Base-by-base conservation (phyloP, 257 asterid genomes). In the Solanum chiquidenum region DNA sequence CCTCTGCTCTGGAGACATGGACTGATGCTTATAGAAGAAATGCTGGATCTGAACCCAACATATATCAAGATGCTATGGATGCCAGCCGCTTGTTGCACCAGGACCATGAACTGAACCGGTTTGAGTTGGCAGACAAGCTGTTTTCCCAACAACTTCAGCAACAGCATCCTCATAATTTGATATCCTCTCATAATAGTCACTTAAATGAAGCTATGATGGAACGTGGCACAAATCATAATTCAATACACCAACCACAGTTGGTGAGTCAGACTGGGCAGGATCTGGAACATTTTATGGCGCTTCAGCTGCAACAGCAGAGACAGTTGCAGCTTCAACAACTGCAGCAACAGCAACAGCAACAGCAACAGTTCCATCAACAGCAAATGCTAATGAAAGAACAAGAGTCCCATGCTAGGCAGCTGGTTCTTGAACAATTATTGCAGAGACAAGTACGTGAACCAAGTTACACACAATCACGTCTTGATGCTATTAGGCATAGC, bases 341-440 rank as follows among this genome's bases (percentile, higher is more conserved):
- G 49, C 90, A 89, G 83, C 92, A 93, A 76, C 91, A 90, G 83
- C 92, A 93, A 76, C 91, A 90, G 62, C 98, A 92, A 35, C 29
- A 29, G 62, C 98, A 92, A 35, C 98, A 94, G 87, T 90, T 91
- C 58, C 98, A 94, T 84, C 98, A 95, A 86, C 98, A 96, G 84
- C 98, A 97, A 91, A 87, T 95, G 91, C 44, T 94, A 80, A 77
- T 95, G 91, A 94, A 95, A 91, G 98, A 96, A 90, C 98, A 96
- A 58, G 93, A 94, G 91, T 92, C 98, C 86, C 98, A 96, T 83
- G 95, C 98, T 87, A 92, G 94, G 74, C 98, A 95, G 89, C 85
- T 92, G 87, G 93, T 93, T 79, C 92, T 93, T 83, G 99, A 97
- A 91, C 99, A 94, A 90, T 88, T 97, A 88, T 86, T 96, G 89